Evolutionary conservation across 2,329 filamentous ascomycete species (phyloP).

Genomic region (Pseudogymnoascus pannorum): DNA sequence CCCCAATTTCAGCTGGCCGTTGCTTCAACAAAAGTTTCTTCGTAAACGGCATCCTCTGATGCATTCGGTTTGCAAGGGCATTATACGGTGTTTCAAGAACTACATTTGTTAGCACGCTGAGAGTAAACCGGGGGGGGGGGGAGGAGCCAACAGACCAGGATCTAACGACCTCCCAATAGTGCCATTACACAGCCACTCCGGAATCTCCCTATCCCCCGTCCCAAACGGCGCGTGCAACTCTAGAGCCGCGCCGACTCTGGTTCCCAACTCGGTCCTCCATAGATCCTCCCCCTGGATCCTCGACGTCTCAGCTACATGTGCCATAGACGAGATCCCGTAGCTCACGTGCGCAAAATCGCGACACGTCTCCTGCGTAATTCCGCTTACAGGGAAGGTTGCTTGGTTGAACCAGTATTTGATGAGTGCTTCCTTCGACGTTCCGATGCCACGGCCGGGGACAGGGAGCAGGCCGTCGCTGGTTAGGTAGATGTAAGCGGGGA

Average conservation of each 20-base stretch:
- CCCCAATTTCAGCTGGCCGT: slow-evolving; percentile 17
- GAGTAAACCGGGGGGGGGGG: background rate
- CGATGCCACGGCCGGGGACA: slow-evolving; percentile 10
- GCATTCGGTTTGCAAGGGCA: slow-evolving; percentile 19
- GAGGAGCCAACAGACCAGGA: background rate
- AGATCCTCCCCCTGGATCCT: slow-evolving; percentile 26
- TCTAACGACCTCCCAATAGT: slow-evolving; percentile 14
- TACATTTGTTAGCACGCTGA: background rate
- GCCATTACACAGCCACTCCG: slow-evolving; percentile 20
- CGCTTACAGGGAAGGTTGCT: slow-evolving; percentile 12
- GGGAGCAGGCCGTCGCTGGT: slow-evolving; percentile 22
- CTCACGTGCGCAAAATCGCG: slow-evolving; percentile 26
- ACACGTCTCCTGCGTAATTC: slow-evolving; percentile 26
- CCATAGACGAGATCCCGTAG: slow-evolving; percentile 24
- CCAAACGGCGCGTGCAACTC: slow-evolving; percentile 9
- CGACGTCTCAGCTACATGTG: slow-evolving; percentile 26
- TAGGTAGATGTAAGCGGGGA: slow-evolving; percentile 26
- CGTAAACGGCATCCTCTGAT: slow-evolving; percentile 22
- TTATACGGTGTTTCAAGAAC: slow-evolving; percentile 26
- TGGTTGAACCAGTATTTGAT: slow-evolving; percentile 16
- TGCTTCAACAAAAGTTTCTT: slow-evolving; percentile 15
- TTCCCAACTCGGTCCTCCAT: slow-evolving; percentile 19
- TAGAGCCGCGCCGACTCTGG: slow-evolving; percentile 19
- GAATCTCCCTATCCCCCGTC: slow-evolving; percentile 12
- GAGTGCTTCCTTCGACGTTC: slow-evolving; percentile 9